Base-by-base conservation (phyloP, 768 basidiomycete species). In the Macrolepiota albuminosa region DNA sequence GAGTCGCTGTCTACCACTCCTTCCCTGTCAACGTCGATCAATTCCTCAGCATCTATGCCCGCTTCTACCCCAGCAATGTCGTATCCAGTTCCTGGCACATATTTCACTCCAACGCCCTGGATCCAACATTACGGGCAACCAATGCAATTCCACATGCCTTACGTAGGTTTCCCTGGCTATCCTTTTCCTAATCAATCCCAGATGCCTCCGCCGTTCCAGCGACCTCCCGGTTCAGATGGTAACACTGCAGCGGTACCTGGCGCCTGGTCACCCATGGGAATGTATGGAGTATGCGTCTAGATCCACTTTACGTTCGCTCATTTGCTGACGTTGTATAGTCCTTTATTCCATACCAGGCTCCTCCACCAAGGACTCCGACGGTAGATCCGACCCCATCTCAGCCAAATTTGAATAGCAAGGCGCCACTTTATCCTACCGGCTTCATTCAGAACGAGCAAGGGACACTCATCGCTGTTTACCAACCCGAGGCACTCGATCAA, bases 381-480 rank as follows among this genome's bases (percentile, higher is more conserved):
- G 61, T 69, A 11, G 76, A 75, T 40, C 70, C 70, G 51, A 57
- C 71, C 24, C 67, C 68, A 56, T 62, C 69, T 45, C 59, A 60
- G 31, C 63, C 67, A 47, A 64, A 61, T 8, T 51, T 71, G 26
- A 66, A 68, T 54, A 60, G 64, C 36, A 83, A 84, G 64, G 79
- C 86, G 4, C 87, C 88, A 18, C 72, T 88, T 11, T 74, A 80
- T 47, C 84, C 88, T 1, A 82, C 84, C 0, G 86, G 87, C 2
- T 91, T 89, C 66, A 82, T 88, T 56, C 87, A 89, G 61, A 84
- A 85, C 57, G 86, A 88, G 57, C 85, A 87, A 54, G 87, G 89
- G 5, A 83, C 83, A n/a, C 76, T 90, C 33, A 81, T 89, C 45
- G 81, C 89, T 26, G 80, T 89, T 36, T 90, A 91, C 67, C 81